Evolutionary conservation across 208 protist species (phyloP).

Genomic region (Leishmania martiniquensis): DNA sequence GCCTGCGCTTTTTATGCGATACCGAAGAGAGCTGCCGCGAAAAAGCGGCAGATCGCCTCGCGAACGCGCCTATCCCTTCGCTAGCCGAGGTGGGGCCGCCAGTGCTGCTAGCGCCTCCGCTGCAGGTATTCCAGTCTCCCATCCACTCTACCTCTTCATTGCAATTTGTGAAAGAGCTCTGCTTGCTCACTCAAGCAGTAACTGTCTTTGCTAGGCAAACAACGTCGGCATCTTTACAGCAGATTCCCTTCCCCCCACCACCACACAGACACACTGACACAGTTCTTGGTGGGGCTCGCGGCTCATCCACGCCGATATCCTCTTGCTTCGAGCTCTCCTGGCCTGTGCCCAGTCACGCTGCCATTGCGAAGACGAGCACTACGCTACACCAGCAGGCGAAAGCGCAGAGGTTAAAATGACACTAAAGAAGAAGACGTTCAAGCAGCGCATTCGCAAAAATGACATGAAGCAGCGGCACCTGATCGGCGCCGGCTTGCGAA

Average conservation of each 20-base stretch:
- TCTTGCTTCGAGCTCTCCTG: background rate
- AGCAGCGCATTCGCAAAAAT: slow-evolving; percentile 80
- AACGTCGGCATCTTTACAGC: background rate
- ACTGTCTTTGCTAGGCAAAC: background rate
- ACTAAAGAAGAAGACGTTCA: slow-evolving; percentile 73
- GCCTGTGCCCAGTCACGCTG: background rate
- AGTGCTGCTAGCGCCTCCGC: background rate
- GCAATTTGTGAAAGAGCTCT: background rate
- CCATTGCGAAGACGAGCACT: background rate
- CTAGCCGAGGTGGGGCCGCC: background rate
- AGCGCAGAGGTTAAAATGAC: slow-evolving; percentile 12
- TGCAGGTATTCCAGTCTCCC: background rate
- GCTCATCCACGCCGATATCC: no score
- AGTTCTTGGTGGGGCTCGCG: no score
- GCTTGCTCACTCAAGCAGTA: background rate
- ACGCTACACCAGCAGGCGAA: background rate
- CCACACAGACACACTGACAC: no score
- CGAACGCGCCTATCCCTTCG: background rate
- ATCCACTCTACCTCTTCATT: background rate
- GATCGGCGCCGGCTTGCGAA: slow-evolving; percentile 52
- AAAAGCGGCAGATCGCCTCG: background rate
- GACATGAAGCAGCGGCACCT: slow-evolving; percentile 73
- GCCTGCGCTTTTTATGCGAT: background rate
- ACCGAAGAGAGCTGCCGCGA: background rate
- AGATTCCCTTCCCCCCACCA: no score